phyloP scores from a whole-genome alignment of 805 yeast genomes.

The Metschnikowia koreensis region DNA sequence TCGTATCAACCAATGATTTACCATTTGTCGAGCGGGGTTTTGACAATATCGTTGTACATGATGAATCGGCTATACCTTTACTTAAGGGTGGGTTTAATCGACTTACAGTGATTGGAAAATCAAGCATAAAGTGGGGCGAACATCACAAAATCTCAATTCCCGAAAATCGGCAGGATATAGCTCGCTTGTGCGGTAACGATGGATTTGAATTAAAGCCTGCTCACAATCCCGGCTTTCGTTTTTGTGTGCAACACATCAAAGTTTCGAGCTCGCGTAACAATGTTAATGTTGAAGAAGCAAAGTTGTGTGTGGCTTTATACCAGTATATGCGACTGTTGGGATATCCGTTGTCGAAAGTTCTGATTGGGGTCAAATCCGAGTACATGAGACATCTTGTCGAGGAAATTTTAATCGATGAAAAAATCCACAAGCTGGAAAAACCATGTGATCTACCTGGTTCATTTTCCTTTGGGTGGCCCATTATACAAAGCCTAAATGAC shows the following conservation, averaged over 20 bases:
- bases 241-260: slow-evolving; percentile 10
- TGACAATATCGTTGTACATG: slow-evolving; percentile 8
- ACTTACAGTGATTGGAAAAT: not conserved
- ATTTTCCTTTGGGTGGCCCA: slow-evolving; percentile 12
- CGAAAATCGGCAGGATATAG: not conserved
- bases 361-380: slow-evolving; percentile 40
- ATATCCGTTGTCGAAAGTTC: slow-evolving; percentile 37
- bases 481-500: slow-evolving; percentile 4
- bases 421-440: slow-evolving; percentile 14
- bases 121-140: not conserved
- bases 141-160: not conserved
- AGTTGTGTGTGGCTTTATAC: slow-evolving; percentile 43
- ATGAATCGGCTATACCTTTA: slow-evolving; percentile 1
- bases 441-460: slow-evolving; percentile 2
- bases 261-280: slow-evolving; percentile 2
- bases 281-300: slow-evolving; percentile 38
- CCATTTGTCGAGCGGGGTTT: not conserved
- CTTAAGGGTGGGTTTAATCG: not conserved
- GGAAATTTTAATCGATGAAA: slow-evolving; percentile 37
- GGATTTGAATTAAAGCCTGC: not conserved
- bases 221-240: slow-evolving; percentile 10
- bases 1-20: slow-evolving; percentile 6
- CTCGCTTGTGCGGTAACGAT: not conserved
- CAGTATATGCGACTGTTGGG: slow-evolving; percentile 47
- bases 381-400: slow-evolving; percentile 42